phyloP scores from a whole-genome alignment of 192 early-diverging fungal species.

The Gigaspora rosea region DNA sequence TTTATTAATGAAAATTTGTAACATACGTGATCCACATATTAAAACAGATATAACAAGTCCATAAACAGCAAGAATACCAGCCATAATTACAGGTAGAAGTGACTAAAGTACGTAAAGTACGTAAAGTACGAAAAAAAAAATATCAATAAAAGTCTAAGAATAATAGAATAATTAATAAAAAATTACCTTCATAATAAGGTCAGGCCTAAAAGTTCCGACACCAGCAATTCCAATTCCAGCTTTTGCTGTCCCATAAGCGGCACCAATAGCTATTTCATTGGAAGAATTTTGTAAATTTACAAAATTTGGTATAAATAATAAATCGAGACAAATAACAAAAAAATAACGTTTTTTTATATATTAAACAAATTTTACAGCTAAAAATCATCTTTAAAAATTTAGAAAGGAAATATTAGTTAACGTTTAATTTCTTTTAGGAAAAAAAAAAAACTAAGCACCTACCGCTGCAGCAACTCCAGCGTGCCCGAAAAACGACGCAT shows the following conservation, averaged over 20 bases:
- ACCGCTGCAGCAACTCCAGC: constrained; percentile 90
- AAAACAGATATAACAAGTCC: constrained; percentile 95
- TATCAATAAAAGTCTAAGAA: not conserved
- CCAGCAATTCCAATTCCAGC: constrained; percentile 95
- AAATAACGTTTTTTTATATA: not conserved
- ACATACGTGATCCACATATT: constrained; percentile 76
- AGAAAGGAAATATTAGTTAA: constrained; percentile 14
- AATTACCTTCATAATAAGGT: constrained; percentile 78
- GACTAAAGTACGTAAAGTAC: constrained; percentile 45
- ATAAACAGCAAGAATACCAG: constrained; percentile 98
- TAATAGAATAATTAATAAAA: not conserved
- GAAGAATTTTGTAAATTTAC: constrained; percentile 1
- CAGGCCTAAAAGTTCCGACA: constrained; percentile 92
- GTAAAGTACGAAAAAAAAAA: not conserved
- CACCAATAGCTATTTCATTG: constrained; percentile 72
- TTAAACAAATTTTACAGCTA: constrained; percentile 57
- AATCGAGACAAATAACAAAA: not conserved
- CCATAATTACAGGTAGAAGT: constrained; percentile 97
- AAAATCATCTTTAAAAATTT: constrained; percentile 58
- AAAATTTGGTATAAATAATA: not conserved
- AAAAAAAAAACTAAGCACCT: not conserved
- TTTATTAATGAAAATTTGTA: constrained; percentile 41
- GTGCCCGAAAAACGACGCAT: constrained; percentile 93
- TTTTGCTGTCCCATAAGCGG: constrained; percentile 98
- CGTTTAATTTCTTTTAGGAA: not conserved